These are phyloP conservation scores for Hansfordia pulvinata DNA, from an alignment of 2,329 filamentous ascomycete genomes.

Conservation along the genomic window DNA sequence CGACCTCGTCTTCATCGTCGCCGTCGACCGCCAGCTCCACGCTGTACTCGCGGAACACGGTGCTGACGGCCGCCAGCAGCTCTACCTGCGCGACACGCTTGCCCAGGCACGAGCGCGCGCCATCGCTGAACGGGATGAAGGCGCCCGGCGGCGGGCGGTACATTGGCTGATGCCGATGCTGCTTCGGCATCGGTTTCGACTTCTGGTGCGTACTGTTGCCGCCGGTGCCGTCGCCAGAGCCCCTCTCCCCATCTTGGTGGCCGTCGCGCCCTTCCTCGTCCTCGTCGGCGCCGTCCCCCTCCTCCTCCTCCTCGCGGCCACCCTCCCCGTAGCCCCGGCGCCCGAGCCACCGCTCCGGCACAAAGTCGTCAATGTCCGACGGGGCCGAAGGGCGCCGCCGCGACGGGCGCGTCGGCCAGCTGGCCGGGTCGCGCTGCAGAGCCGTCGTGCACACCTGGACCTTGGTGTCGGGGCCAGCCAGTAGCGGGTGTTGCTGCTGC, in stretches of 20 bases:
- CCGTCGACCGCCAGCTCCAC: conserved; percentile 56
- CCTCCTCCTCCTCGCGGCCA: conserved; percentile 8
- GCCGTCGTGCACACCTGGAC: conserved; percentile 1
- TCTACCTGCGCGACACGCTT: conserved; percentile 45
- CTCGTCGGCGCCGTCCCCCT: conserved; percentile 22
- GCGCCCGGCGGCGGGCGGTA: conserved; percentile 44
- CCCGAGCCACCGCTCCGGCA: conserved; percentile 45
- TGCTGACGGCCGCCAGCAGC: conserved; percentile 37
- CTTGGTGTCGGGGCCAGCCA: background rate
- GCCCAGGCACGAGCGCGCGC: conserved; percentile 41
- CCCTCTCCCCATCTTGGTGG: conserved; percentile 27
- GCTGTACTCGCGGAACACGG: conserved; percentile 45
- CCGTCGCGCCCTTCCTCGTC: conserved; percentile 26
- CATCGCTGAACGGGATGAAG: conserved; percentile 44
- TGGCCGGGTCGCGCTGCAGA: conserved; percentile 4
- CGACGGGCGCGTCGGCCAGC: conserved; percentile 11
- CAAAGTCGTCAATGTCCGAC: conserved; percentile 40
- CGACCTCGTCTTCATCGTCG: conserved; percentile 38
- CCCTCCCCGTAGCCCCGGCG: conserved; percentile 9
- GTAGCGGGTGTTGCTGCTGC: background rate
- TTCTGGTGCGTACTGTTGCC: conserved; percentile 43
- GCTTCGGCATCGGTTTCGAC: no score
- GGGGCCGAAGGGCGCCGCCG: conserved; percentile 12
- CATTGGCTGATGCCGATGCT: no score
- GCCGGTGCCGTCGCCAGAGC: conserved; percentile 42